Evolutionary conservation across 768 basidiomycete genomes (phyloP), one percentile per base, ranked within the genome.

Genomic region (Asterophora parasitica): DNA sequence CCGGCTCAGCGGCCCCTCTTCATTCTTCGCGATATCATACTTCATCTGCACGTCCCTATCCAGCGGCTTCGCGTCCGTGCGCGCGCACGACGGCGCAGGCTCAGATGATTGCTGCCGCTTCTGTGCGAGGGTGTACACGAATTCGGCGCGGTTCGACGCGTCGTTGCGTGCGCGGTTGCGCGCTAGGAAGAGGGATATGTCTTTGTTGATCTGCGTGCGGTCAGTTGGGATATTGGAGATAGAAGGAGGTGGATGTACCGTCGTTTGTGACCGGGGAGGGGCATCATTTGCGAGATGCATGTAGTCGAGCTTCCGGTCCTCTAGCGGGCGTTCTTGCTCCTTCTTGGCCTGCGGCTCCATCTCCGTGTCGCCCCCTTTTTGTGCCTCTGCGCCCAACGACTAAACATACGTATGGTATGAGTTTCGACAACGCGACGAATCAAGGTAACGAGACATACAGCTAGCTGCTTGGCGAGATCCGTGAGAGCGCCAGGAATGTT

Each of bases 1-100:
- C 55, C 79, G 73, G 26, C 77, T 73, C 35, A 92, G 67, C 1
- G 88, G 87, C 0, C 88, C 88, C 31, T 86, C 85, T 45, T 81
- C 83, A 52, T 91, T 89, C 65, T 82, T 88, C n/a, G 83, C 84
- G 52, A 92, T 85, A 61, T 92, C 89, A 54, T 90, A 91, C 61
- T 86, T 87, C 74, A 91, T 88, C 58, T 91, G 89, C 1, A 79
- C 67, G 47, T 88, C 85, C 32, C 89, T 71, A 61, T 91, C 79
- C 27, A 88, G 65, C 0, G 75, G 67, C 58, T 81, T 86, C 30
- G 87, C 83, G 49, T 89, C 85, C 3, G 79, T 77, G 7, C 88
- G 79, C 10, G 88, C 88, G 55, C 88, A 91, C 3, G 86, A 85
- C 2, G 72, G 56, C 13, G 42, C 31, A 6, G 63, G 54, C 4